Percentiles rank a stretch among this genome's conserved stretches.
Evolutionary conservation across 345 rosid species (phyloP).

Genomic region (Corchorus olitorius): DNA sequence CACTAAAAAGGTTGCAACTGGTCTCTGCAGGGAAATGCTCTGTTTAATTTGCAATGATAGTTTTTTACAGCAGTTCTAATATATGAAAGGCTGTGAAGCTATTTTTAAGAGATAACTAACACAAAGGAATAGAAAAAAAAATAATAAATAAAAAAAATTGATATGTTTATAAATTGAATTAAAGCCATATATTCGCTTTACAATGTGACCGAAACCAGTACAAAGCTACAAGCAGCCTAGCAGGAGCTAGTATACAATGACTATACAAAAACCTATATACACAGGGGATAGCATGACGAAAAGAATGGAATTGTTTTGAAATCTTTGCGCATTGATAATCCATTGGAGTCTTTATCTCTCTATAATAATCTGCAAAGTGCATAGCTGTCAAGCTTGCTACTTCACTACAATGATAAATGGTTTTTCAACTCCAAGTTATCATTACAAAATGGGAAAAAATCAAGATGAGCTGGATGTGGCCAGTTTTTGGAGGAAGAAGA

Average conservation of each 20-base stretch:
- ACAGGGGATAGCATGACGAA: neutral
- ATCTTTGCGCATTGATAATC: neutral
- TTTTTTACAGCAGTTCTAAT: neutral
- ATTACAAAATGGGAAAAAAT: neutral
- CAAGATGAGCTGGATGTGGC: neutral
- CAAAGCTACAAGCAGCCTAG: neutral
- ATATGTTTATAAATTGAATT: neutral
- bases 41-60: neutral
- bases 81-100: neutral
- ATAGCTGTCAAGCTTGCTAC: neutral
- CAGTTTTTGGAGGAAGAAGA: neutral
- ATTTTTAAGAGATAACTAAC: neutral
- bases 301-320: neutral
- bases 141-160: too few relatives aligned
- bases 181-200: neutral
- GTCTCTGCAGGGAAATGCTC: neutral
- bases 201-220: neutral
- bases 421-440: neutral
- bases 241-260: neutral
- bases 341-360: neutral
- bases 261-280: slow-evolving; percentile 1
- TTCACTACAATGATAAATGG: neutral
- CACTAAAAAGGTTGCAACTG: neutral
- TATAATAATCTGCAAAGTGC: neutral
- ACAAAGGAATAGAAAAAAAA: neutral